Evolutionary conservation across 1,139 yeast genomes (phyloP), one percentile per base, ranked within the genome.

Genomic region (Geotrichum reessii): DNA sequence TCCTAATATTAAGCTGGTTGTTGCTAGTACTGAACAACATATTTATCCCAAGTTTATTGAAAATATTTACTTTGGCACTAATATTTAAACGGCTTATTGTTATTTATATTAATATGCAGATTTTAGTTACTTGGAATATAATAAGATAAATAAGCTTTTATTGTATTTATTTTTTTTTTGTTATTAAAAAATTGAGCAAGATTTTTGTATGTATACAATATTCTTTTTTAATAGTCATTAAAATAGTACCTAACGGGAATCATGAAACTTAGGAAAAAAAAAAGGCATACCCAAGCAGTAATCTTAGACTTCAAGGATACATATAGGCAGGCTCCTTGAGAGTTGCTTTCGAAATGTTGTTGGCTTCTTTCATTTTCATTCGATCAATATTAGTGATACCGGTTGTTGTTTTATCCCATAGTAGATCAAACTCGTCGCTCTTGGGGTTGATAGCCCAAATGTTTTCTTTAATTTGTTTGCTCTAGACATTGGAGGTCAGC

Each of bases 1-100:
- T 69, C 86, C 88, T 6, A 70, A 77, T 2, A 83, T 91, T 1
- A 80, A 81, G 46, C 74, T 91, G 7, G 86, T 87, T 12, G 84
- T 85, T 48, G 97, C 93, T 1, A 80, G 81, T 62, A 73, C 88
- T 62, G 85, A 62, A 17, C 56, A 65, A 19, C 53, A 59, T 4
- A 60, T 66, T 4, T 63, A 81, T 84, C 81, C 78, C 58, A 78
- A 96, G 62, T 90, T 86, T 69, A 79, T 92, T 48, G 97, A 91
- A 71, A 74, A 85, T 37, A 77, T 81, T 62, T 92, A 92, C 70
- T 92, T 86, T 71, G 97, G 97, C 4, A 84, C 93, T 2, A 78
- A n/a, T 37, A 37, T 37, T 37, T 37, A 37, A 37, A 37, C 44
- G n/a, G 44, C 5, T 7, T 37, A 9, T 37, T 8, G n/a, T 5